These are phyloP conservation scores for Saturnispora ahearnii DNA, from an alignment of 805 yeast genomes.

Conservation along the genomic window DNA sequence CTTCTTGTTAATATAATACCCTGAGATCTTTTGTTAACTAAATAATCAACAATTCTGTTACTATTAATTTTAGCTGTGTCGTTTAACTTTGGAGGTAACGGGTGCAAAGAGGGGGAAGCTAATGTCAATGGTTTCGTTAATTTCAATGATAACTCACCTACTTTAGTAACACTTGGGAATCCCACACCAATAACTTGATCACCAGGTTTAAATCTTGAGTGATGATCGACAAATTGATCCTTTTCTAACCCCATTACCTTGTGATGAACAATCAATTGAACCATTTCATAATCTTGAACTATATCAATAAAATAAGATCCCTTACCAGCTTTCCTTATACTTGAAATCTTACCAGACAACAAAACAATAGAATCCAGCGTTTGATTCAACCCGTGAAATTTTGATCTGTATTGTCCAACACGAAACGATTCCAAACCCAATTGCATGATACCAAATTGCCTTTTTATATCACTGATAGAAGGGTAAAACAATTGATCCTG, in stretches of 20 bases:
- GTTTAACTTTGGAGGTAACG: slow-evolving; percentile 55
- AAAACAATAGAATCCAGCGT: background rate
- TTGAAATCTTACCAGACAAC: slow-evolving; percentile 48
- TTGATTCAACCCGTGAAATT: slow-evolving; percentile 19
- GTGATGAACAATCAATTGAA: slow-evolving; percentile 58
- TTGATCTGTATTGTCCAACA: slow-evolving; percentile 32
- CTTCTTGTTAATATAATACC: slow-evolving; percentile 44
- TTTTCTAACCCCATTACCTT: slow-evolving; percentile 35
- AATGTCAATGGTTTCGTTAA: slow-evolving; percentile 40
- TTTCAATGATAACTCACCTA: slow-evolving; percentile 71
- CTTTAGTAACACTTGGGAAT: slow-evolving; percentile 61
- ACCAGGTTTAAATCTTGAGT: slow-evolving; percentile 49
- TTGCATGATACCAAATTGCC: background rate
- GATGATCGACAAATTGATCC: slow-evolving; percentile 34
- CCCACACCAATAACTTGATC: slow-evolving; percentile 67
- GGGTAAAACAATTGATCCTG: slow-evolving; percentile 25
- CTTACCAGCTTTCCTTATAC: slow-evolving; percentile 58
- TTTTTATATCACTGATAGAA: slow-evolving; percentile 9
- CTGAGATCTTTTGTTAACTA: slow-evolving; percentile 46
- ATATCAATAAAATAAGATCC: slow-evolving; percentile 64
- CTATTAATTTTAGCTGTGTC: slow-evolving; percentile 50
- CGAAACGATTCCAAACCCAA: slow-evolving; percentile 19
- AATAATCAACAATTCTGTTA: slow-evolving; percentile 66
- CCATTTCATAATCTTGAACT: slow-evolving; percentile 44
- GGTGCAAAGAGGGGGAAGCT: slow-evolving; percentile 60